phyloP scores from a whole-genome alignment of 208 protist genomes.

The Phytomonas sp. region DNA sequence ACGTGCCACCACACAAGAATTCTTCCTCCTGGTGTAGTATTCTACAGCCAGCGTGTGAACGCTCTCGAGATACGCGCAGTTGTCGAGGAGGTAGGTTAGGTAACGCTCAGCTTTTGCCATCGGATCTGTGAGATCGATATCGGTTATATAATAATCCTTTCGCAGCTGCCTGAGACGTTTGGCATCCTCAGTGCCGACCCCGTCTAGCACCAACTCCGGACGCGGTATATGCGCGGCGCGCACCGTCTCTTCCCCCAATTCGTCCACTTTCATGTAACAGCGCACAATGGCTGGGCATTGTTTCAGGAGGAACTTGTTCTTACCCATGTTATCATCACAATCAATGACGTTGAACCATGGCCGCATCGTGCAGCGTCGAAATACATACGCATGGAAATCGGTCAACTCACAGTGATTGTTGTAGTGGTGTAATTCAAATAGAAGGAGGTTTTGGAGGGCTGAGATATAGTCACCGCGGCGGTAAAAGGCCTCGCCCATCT shows the following conservation, averaged over 20 bases:
- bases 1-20: slow-evolving; percentile 58
- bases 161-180: slow-evolving; percentile 50
- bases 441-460: slow-evolving; percentile 87
- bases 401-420: slow-evolving; percentile 92
- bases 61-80: slow-evolving; percentile 27
- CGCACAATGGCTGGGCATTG: slow-evolving; percentile 63
- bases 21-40: slow-evolving; percentile 50
- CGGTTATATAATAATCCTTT: slow-evolving; percentile 46
- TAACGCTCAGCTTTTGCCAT: slow-evolving; percentile 73
- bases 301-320: slow-evolving; percentile 73
- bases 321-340: slow-evolving; percentile 57
- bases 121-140: slow-evolving; percentile 61
- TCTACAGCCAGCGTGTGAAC: slow-evolving; percentile 66
- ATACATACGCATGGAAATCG: slow-evolving; percentile 97
- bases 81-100: slow-evolving; percentile 40
- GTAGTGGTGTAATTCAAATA: slow-evolving; percentile 89
- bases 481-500: slow-evolving; percentile 83
- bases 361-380: slow-evolving; percentile 91
- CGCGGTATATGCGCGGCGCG: slow-evolving; percentile 60
- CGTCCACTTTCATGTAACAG: slow-evolving; percentile 68
- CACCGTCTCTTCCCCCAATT: slow-evolving; percentile 59
- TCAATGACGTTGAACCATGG: slow-evolving; percentile 91
- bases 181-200: slow-evolving; percentile 36
- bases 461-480: slow-evolving; percentile 74
- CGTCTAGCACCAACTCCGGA: slow-evolving; percentile 35